Conservation (phyloP, 345 rosid species). For the Nasturtium officinale region DNA sequence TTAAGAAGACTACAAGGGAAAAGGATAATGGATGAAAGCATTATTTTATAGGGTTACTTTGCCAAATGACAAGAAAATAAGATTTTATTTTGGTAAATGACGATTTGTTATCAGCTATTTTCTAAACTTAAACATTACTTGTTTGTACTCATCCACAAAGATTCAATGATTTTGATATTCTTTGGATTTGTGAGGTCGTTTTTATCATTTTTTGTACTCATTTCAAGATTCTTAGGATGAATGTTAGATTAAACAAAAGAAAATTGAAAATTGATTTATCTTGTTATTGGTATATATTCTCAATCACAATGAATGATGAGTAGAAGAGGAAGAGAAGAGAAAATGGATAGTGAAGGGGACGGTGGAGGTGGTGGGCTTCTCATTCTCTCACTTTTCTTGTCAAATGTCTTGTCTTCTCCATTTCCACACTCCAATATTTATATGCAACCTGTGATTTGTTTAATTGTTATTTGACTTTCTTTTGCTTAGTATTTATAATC, state of each 20-base stretch:
- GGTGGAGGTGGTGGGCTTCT: constrained; percentile 44
- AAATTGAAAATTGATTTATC: neutral
- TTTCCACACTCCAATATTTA: constrained; percentile 34
- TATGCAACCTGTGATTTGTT: neutral
- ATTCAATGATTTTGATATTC: neutral
- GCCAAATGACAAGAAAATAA: neutral
- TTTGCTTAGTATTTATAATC: neutral
- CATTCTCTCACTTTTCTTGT: constrained; percentile 44
- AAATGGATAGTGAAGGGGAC: constrained; percentile 36
- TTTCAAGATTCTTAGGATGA: neutral
- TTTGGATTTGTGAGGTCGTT: neutral
- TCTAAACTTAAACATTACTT: neutral
- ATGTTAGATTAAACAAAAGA: neutral
- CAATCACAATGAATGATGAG: constrained; percentile 33
- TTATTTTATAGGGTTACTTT: neutral
- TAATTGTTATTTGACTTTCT: neutral
- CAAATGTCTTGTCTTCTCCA: constrained; percentile 48
- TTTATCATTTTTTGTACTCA: neutral
- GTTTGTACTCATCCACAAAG: neutral
- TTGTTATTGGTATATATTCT: constrained; percentile 28
- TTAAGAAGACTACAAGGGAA: neutral
- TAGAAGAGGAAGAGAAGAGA: constrained; percentile 13
- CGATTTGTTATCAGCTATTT: neutral
- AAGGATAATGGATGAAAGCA: neutral
- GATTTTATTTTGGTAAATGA: neutral